Evolutionary conservation across 257 asterid genomes (phyloP), one percentile per base, ranked within the genome.

Genomic region (Cruciata laevipes): DNA sequence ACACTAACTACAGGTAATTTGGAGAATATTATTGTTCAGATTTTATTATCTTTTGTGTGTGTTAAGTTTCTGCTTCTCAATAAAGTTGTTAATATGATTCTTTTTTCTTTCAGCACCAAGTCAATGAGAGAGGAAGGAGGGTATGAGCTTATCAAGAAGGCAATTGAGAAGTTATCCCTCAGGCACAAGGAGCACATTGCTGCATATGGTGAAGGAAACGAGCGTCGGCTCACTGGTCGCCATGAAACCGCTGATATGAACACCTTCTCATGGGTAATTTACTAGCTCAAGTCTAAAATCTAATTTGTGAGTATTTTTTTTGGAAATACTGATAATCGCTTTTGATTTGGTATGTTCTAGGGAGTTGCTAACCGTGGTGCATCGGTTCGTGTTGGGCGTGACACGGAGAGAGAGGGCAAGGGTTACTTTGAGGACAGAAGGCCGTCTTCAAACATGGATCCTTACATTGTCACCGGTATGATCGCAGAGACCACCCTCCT

Each of bases 391-490:
- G 98, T 92, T 32, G 98, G 98, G 0, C 83, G 98, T 3, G 97
- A 92, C 44, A 92, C 96, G 0, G 98, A 92, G 87, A 89, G 72
- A 64, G 95, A 85, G 11, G 98, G 97, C 44, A 92, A 92, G 73
- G 98, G 98, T 1, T 92, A 92, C 81, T 92, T 92, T 9, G 98
- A 92, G 81, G 97, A 92, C 73, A 73, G 97, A 67, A 83, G 98
- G 83, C 98, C 98, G 2, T 88, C 98, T 62, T 92, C 98, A 0
- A 92, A 89, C 79, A 92, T 92, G 98, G 98, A 92, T 69, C 98
- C 98, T 0, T 92, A 89, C n/a, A 49, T 78, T 3, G 97, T 92
- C 49, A 92, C 98, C 47, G 81, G 94, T 23, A 89, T 92, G 98
- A 89, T 92, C 67, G 97, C 97, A 13, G 91, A 92, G 78, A 92